Evolutionary conservation across 192 early-diverging fungal species (phyloP).

Genomic region (Neocallimastix lanati): DNA sequence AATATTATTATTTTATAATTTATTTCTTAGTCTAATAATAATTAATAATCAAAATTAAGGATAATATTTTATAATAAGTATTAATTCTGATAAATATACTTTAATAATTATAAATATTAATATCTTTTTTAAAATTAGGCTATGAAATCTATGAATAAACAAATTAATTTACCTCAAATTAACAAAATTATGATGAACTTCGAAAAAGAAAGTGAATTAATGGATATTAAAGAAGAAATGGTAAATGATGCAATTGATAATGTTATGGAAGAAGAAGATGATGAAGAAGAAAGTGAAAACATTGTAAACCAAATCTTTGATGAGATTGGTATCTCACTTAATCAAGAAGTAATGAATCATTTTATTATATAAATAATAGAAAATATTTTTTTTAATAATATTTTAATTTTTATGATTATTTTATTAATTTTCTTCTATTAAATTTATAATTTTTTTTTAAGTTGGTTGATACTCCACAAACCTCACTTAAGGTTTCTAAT

Average conservation of each 20-base stretch:
- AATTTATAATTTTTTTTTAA: background rate
- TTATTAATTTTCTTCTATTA: background rate
- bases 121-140: no score
- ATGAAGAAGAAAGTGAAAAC: slow-evolving; percentile 74
- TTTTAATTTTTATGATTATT: background rate
- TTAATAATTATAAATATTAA: no score
- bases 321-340: slow-evolving; percentile 76
- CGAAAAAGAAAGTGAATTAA: slow-evolving; percentile 78
- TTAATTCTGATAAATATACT: no score
- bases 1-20: background rate
- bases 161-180: slow-evolving; percentile 84
- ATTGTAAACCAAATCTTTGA: slow-evolving; percentile 89
- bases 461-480: background rate
- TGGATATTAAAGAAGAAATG: slow-evolving; percentile 99
- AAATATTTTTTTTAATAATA: background rate
- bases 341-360: slow-evolving; percentile 35
- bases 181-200: slow-evolving; percentile 96
- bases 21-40: background rate
- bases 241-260: slow-evolving; percentile 96
- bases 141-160: slow-evolving; percentile 90
- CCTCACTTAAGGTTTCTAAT: background rate
- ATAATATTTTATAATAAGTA: no score
- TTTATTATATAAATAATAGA: background rate
- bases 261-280: slow-evolving; percentile 81
- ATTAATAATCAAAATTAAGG: no score